These are phyloP conservation scores for Pythium chondricola DNA, from an alignment of 352 stramenopile genomes.

Conservation along the genomic window DNA sequence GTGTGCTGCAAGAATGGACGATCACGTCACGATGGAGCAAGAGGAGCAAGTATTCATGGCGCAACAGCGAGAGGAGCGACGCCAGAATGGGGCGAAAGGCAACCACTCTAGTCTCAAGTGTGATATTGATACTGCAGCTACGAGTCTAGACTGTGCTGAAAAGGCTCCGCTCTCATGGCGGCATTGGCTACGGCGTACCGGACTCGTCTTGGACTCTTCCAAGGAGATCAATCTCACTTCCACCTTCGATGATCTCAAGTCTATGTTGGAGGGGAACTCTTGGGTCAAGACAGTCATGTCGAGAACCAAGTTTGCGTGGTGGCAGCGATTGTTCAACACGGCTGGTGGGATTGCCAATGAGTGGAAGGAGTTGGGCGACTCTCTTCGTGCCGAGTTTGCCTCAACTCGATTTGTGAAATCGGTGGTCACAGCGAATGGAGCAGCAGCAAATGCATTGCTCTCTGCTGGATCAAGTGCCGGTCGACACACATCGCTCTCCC, in stretches of 20 bases:
- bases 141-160: too few relatives aligned
- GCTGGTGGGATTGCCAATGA: conserved; percentile 33
- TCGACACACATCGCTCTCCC: neutral
- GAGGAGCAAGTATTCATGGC: conserved; percentile 34
- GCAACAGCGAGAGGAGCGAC: conserved; percentile 16
- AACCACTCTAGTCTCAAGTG: too few relatives aligned
- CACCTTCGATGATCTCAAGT: conserved; percentile 26
- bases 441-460: too few relatives aligned
- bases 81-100: too few relatives aligned
- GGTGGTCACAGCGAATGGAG: neutral
- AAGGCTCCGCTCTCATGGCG: neutral
- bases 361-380: conserved; percentile 44
- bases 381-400: conserved; percentile 52
- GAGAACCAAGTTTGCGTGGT: conserved; percentile 15
- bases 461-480: neutral
- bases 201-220: conserved; percentile 24
- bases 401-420: conserved; percentile 8
- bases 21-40: conserved; percentile 19
- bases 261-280: conserved; percentile 31
- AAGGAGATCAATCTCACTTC: conserved; percentile 39
- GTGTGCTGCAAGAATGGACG: conserved; percentile 31
- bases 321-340: conserved; percentile 26
- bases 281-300: conserved; percentile 36
- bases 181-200: conserved; percentile 20
- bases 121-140: too few relatives aligned